A percentile compares a stretch with the other conserved stretches of the same genome.
Conservation (phyloP, 306 rosid species). For the Cucumis sativus region Cucumber_9930_V3 NC_026655.2:1343501-1344000, state of each 20-base stretch:
- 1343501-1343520: conserved; percentile 61
- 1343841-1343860: conserved; percentile 51
- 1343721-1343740: conserved; percentile 49
- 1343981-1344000: conserved; percentile 36
- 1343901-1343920: conserved; percentile 44
- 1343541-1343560: conserved; percentile 69
- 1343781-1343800: conserved; percentile 61
- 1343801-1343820: conserved; percentile 56
- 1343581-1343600: conserved; percentile 45
- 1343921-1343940: conserved; percentile 33
- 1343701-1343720: conserved; percentile 50
- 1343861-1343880: conserved; percentile 46
- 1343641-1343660: conserved; percentile 46
- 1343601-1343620: conserved; percentile 53
- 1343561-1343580: conserved; percentile 71
- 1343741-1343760: conserved; percentile 65
- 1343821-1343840: conserved; percentile 40
- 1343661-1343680: conserved; percentile 58
- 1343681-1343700: conserved; percentile 49
- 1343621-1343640: conserved; percentile 86
- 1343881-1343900: conserved; percentile 38
- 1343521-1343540: conserved; percentile 63
- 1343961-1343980: conserved; percentile 52
- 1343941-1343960: conserved; percentile 35
- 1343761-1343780: conserved; percentile 49